phyloP scores from a whole-genome alignment of 2,329 filamentous ascomycete species.

The Talaromyces atroroseus region DNA sequence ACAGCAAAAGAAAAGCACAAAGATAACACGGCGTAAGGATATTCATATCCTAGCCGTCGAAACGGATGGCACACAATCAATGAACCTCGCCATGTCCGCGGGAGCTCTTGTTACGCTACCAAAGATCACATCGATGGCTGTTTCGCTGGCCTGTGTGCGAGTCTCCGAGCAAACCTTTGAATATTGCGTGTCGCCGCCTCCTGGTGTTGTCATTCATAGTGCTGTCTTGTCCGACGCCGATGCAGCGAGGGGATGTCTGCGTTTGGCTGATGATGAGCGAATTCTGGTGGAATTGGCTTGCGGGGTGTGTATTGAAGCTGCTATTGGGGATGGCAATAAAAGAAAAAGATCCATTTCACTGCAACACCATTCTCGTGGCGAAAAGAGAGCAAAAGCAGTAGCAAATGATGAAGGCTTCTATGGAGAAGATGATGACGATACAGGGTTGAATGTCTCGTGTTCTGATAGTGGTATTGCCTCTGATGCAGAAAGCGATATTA shows the following conservation, averaged over 20 bases:
- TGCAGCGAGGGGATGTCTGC: constrained; percentile 69
- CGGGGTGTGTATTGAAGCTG: constrained; percentile 65
- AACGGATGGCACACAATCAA: constrained; percentile 66
- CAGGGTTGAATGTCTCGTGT: background rate
- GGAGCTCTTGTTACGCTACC: constrained; percentile 58
- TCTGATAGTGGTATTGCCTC: constrained; percentile 9
- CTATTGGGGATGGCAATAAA: constrained; percentile 28
- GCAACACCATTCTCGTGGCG: background rate
- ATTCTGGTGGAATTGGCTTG: constrained; percentile 80
- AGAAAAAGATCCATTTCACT: background rate
- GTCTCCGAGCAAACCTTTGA: constrained; percentile 65
- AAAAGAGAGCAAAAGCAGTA: constrained; percentile 2
- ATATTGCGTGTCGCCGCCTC: constrained; percentile 49
- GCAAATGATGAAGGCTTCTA: constrained; percentile 10
- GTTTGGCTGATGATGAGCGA: constrained; percentile 75
- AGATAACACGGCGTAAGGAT: constrained; percentile 21
- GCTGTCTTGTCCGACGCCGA: constrained; percentile 68
- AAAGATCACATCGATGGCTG: constrained; percentile 70
- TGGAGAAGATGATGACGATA: constrained; percentile 23
- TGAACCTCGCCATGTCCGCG: constrained; percentile 55
- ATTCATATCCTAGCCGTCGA: constrained; percentile 65
- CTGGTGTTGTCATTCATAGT: constrained; percentile 49
- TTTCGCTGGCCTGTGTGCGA: constrained; percentile 65
- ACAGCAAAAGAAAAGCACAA: background rate
- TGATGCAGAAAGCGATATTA: constrained; percentile 7